phyloP scores from a whole-genome alignment of 495 filamentous ascomycete species.

The Talaromyces stipitatus region DNA sequence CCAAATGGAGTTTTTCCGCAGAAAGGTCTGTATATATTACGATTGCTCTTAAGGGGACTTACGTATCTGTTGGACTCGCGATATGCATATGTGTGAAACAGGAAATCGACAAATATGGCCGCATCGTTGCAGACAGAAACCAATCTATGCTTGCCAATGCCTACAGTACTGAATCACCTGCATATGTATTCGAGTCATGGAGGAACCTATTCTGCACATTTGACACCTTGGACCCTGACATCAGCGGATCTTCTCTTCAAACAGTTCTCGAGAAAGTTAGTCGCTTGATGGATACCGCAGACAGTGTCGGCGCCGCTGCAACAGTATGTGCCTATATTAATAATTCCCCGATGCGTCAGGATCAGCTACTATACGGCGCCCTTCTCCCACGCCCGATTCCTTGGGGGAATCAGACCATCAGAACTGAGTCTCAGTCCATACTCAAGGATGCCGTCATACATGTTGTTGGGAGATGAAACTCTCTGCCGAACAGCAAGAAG shows the following conservation, averaged over 20 bases:
- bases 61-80: neutral
- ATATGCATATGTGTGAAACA: neutral
- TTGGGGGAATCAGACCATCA: slow-evolving; percentile 33
- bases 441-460: slow-evolving; percentile 43
- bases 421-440: slow-evolving; percentile 32
- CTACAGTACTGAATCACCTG: neutral
- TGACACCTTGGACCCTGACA: slow-evolving; percentile 22
- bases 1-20: neutral
- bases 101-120: slow-evolving; percentile 3
- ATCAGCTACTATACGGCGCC: slow-evolving; percentile 27
- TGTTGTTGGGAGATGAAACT: slow-evolving; percentile 33
- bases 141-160: neutral
- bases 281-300: slow-evolving; percentile 32
- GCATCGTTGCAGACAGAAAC: neutral
- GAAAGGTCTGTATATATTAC: neutral
- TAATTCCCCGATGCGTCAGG: slow-evolving; percentile 28
- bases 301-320: slow-evolving; percentile 25
- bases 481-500: slow-evolving; percentile 9
- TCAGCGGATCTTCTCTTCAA: slow-evolving; percentile 18
- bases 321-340: slow-evolving; percentile 32
- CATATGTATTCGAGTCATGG: slow-evolving; percentile 15
- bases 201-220: slow-evolving; percentile 34
- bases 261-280: slow-evolving; percentile 18
- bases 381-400: slow-evolving; percentile 26
- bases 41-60: neutral